Evolutionary conservation across 371 early-diverging fungal genomes (phyloP), one percentile per base, ranked within the genome.

Genomic region (Amoeboradix gromovi): DNA sequence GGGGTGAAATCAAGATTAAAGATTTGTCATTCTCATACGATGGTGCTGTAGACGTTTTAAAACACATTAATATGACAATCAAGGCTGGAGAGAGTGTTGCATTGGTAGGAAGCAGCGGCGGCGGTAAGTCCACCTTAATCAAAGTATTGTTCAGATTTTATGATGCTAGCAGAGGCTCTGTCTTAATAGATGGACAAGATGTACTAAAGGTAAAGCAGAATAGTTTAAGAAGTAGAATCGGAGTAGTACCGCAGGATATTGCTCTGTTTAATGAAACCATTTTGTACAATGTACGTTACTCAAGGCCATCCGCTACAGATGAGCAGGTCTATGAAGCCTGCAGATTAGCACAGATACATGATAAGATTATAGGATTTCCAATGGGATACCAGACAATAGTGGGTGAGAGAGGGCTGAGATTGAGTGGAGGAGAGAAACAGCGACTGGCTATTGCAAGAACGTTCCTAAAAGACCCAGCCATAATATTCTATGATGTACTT

Each of bases 361-460:
- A 81, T 69, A 79, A 78, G 66, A 82, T 89, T 32, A 74, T 80
- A 71, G 71, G 78, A 2, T 81, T 89, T 73, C 80, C 87, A 0
- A 84, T 86, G 28, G 66, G 86, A 28, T 98, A 97, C 76, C 82
- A 92, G 0, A 91, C 96, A 0, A 82, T 80, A 5, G 93, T 94
- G 0, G 98, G 97, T 28, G 89, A 93, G 74, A 82, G 92, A 31
- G 98, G 98, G 17, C 75, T 88, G 73, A 85, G 87, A 70, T 78
- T 98, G 1, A 77, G 77, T 70, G 86, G 86, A 29, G 98, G 99
- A 28, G 95, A 98, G 77, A 91, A 91, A 75, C 97, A 97, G 78
- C 81, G 93, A 28, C 82, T 94, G 1, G 85, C 88, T 5, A 84
- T 92, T 71, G 87, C 90, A 17, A 80, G 92, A 29, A 86, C 89